Percentiles rank a stretch among this genome's conserved stretches.
Conservation (phyloP, 257 asterid genomes). For the Ballota nigra region DNA sequence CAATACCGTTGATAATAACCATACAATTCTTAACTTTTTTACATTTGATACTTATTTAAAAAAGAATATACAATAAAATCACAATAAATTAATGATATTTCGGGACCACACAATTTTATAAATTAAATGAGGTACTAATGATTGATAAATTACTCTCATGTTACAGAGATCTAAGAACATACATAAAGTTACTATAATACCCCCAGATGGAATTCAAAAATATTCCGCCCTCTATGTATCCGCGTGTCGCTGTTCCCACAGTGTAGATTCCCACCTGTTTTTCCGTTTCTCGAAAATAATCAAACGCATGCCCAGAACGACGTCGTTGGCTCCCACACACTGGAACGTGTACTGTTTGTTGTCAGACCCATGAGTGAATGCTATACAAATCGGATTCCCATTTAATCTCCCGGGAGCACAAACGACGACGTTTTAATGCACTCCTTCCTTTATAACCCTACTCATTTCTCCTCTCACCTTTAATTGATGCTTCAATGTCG, state of each 20-base stretch:
- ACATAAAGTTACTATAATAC: slow-evolving; percentile 11
- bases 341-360: slow-evolving; percentile 24
- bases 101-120: too few species aligned
- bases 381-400: slow-evolving; percentile 25
- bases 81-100: too few species aligned
- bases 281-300: slow-evolving; percentile 7
- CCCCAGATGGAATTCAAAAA: slow-evolving; percentile 20
- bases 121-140: too few species aligned
- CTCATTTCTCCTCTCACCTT: slow-evolving; percentile 1
- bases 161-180: neutral
- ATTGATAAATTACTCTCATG: too few species aligned
- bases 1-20: too few species aligned
- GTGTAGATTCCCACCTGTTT: slow-evolving; percentile 34
- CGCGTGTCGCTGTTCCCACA: slow-evolving; percentile 35
- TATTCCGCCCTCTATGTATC: slow-evolving; percentile 28
- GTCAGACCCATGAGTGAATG: slow-evolving; percentile 37
- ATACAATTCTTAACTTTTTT: too few species aligned
- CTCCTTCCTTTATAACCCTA: slow-evolving; percentile 20
- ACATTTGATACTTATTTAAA: too few species aligned
- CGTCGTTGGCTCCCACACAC: slow-evolving; percentile 27
- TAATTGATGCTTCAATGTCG: slow-evolving; percentile 11
- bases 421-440: slow-evolving; percentile 31
- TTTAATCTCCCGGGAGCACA: slow-evolving; percentile 11
- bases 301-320: slow-evolving; percentile 19
- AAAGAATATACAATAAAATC: too few species aligned